Conservation (phyloP, 2,329 filamentous ascomycete species). For the Microsporum ferrugineum region DNA sequence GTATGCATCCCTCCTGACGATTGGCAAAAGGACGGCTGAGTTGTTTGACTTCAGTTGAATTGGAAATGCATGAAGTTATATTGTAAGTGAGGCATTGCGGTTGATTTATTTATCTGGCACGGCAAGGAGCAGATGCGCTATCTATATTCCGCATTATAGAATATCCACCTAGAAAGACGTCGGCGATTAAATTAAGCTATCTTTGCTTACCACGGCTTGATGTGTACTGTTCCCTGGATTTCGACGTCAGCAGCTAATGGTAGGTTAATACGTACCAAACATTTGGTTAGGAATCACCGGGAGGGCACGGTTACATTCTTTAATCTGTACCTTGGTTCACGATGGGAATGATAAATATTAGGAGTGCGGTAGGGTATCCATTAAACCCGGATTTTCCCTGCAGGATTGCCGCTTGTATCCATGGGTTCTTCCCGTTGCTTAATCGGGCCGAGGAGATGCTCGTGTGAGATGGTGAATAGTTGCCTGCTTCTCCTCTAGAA, state of each 20-base stretch:
- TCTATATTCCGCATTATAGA: background rate
- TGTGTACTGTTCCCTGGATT: background rate
- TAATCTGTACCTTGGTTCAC: background rate
- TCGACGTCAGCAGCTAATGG: background rate
- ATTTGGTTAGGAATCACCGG: background rate
- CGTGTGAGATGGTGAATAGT: background rate
- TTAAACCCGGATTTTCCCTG: background rate
- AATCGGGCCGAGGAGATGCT: background rate
- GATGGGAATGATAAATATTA: background rate
- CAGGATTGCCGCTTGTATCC: background rate
- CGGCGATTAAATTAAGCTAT: background rate
- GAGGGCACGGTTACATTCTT: background rate
- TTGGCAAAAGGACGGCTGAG: background rate
- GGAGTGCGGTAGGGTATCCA: background rate
- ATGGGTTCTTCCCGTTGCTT: constrained; percentile 4
- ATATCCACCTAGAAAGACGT: background rate
- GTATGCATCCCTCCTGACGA: background rate
- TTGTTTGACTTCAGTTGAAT: background rate
- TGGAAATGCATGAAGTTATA: background rate
- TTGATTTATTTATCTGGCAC: background rate
- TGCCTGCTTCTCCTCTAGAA: background rate
- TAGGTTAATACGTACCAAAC: background rate
- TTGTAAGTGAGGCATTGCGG: background rate
- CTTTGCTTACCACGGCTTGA: background rate
- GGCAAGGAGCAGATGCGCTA: background rate